phyloP scores from a whole-genome alignment of 1,284 basidiomycete genomes.

The Marasmius oreades region DNA sequence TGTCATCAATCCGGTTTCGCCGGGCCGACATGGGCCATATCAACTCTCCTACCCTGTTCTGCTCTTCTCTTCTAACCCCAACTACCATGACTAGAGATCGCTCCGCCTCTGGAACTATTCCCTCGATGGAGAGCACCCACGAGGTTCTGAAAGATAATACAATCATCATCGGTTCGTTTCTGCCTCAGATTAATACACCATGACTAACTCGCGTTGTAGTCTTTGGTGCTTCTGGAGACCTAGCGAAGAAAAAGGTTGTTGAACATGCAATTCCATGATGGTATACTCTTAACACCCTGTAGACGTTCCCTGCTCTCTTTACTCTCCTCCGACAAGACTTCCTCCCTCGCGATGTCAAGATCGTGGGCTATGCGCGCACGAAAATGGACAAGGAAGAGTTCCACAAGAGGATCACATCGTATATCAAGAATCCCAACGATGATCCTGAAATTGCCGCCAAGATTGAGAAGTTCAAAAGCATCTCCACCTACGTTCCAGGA shows the following conservation, averaged over 20 bases:
- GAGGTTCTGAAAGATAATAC: conserved; percentile 83
- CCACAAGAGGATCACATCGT: conserved; percentile 76
- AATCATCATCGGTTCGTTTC: conserved; percentile 73
- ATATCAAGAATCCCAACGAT: conserved; percentile 78
- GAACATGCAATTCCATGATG: conserved; percentile 4
- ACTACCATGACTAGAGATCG: conserved; percentile 43
- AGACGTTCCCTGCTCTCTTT: conserved; percentile 95
- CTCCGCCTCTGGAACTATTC: conserved; percentile 75
- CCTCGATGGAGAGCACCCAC: conserved; percentile 77
- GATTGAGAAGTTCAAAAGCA: conserved; percentile 78
- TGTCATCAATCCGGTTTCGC: no score
- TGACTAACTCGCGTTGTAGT: conserved; percentile 45
- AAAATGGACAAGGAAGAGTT: conserved; percentile 91
- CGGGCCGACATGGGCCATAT: neutral
- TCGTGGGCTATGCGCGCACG: conserved; percentile 93
- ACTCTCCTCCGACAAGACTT: conserved; percentile 78
- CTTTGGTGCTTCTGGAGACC: conserved; percentile 94
- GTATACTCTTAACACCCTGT: conserved; percentile 11
- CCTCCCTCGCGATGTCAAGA: conserved; percentile 80
- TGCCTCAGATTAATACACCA: conserved; percentile 10
- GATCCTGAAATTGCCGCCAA: conserved; percentile 53
- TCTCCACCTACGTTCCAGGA: conserved; percentile 81
- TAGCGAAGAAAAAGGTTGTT: conserved; percentile 97
- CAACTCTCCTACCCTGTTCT: conserved; percentile 4
- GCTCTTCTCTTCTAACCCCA: conserved; percentile 9